Percentiles rank a stretch among this genome's conserved stretches.
Evolutionary conservation across 2,329 filamentous ascomycete species (phyloP).

Genomic region (Fonsecaea multimorphosa): DNA sequence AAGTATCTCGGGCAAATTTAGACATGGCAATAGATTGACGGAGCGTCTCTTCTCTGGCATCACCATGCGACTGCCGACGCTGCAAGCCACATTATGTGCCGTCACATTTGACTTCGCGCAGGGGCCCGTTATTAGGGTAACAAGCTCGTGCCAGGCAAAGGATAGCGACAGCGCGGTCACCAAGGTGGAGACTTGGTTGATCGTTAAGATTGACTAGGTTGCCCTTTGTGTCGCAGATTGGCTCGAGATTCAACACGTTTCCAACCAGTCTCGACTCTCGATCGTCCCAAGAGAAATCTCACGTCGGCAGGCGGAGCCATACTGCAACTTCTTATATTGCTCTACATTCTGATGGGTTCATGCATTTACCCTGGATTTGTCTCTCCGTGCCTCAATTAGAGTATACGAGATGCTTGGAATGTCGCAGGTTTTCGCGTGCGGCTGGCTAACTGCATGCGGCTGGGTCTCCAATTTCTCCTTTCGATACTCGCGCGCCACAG

Average conservation of each 20-base stretch:
- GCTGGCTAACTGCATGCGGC: conserved; percentile 3
- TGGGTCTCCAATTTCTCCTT: conserved; percentile 3
- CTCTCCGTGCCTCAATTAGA: conserved; percentile 22
- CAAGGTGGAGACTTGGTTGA: conserved; percentile 25
- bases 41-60: background rate
- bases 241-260: conserved; percentile 6
- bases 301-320: background rate
- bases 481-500: background rate
- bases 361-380: conserved; percentile 19
- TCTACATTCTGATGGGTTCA: conserved; percentile 15
- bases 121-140: conserved; percentile 5
- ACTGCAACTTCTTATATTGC: conserved; percentile 11
- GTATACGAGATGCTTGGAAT: conserved; percentile 10
- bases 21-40: background rate
- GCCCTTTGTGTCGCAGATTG: conserved; percentile 26
- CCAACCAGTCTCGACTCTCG: conserved; percentile 26
- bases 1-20: background rate
- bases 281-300: conserved; percentile 9
- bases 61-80: background rate
- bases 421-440: background rate
- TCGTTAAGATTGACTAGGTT: conserved; percentile 32
- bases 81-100: conserved; percentile 22
- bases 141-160: conserved; percentile 3
- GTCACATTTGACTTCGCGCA: conserved; percentile 23
- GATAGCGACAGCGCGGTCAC: conserved; percentile 5